These are phyloP conservation scores for Sisymbrium irio DNA, from an alignment of 345 rosid species.

Conservation along the genomic window DNA sequence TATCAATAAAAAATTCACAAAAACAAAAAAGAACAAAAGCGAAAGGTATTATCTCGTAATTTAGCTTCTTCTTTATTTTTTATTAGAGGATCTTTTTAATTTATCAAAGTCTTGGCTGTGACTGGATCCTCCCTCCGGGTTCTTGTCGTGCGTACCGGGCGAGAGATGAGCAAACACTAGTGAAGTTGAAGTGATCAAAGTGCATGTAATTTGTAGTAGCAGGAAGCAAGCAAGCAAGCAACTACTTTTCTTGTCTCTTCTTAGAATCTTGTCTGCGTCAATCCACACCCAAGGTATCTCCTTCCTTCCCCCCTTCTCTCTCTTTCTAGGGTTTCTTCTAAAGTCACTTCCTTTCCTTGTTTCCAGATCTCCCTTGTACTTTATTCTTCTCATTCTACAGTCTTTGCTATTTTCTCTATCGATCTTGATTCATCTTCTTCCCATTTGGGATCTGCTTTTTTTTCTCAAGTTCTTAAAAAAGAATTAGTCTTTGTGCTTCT, in stretches of 20 bases:
- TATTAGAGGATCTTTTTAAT: slow-evolving; percentile 8
- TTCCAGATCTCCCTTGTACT: slow-evolving; percentile 13
- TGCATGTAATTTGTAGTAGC: slow-evolving; percentile 11
- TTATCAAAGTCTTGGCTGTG: background rate
- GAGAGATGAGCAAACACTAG: slow-evolving; percentile 20
- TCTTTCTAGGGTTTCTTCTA: slow-evolving; percentile 29
- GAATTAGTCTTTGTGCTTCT: background rate
- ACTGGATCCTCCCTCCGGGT: slow-evolving; percentile 12
- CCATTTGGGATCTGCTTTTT: slow-evolving; percentile 20
- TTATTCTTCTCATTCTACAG: background rate
- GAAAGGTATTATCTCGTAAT: slow-evolving; percentile 16
- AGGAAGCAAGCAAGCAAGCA: background rate
- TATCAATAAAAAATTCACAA: background rate
- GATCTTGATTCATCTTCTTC: background rate
- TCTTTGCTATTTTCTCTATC: background rate
- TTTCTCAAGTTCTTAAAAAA: background rate
- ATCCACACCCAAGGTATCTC: slow-evolving; percentile 26
- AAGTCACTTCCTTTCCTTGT: slow-evolving; percentile 19
- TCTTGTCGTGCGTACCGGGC: slow-evolving; percentile 25
- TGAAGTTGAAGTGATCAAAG: background rate
- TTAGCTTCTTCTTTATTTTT: slow-evolving; percentile 5
- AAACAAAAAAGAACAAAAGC: background rate
- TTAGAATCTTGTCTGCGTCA: slow-evolving; percentile 23
- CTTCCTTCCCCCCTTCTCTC: background rate
- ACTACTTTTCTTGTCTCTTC: slow-evolving; percentile 8